Percentiles rank a stretch among this genome's conserved stretches.
phyloP scores from a whole-genome alignment of 129 eudicot genomes.

The Artemisia annua region DNA sequence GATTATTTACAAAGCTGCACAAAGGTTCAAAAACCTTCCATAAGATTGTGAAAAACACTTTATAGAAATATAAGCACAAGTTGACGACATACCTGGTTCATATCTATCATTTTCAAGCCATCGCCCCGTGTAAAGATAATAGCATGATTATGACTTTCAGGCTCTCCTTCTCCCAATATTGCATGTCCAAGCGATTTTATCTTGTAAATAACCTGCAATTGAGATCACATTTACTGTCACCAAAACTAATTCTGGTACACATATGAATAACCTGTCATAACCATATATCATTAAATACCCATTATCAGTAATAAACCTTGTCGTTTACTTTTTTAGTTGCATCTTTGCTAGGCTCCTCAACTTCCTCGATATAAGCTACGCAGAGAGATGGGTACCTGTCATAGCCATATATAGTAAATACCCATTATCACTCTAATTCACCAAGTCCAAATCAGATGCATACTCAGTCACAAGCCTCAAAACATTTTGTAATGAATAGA shows the following conservation, averaged over 20 bases:
- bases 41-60: not conserved
- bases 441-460: too few species aligned
- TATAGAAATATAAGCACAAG: too few species aligned
- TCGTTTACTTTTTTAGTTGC: conserved; percentile 31
- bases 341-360: conserved; percentile 79
- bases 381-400: conserved; percentile 71
- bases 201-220: conserved; percentile 55
- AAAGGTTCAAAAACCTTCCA: not conserved
- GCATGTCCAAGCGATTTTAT: conserved; percentile 88
- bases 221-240: not conserved
- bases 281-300: too few species aligned
- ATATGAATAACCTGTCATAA: conserved; percentile 32
- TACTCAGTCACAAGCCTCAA: conserved; percentile 8
- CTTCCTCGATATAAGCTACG: conserved; percentile 92
- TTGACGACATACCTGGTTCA: conserved; percentile 70
- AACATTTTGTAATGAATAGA: not conserved
- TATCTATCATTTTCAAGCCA: conserved; percentile 84
- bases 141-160: conserved; percentile 93
- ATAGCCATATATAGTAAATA: too few species aligned
- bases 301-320: conserved; percentile 48
- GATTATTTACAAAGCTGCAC: conserved; percentile 65
- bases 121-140: conserved; percentile 89
- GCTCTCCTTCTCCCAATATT: conserved; percentile 86
- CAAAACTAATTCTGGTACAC: not conserved
- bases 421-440: too few species aligned